phyloP scores from a whole-genome alignment of 2,329 filamentous ascomycete species.

The Aspergillus luchuensis region DNA sequence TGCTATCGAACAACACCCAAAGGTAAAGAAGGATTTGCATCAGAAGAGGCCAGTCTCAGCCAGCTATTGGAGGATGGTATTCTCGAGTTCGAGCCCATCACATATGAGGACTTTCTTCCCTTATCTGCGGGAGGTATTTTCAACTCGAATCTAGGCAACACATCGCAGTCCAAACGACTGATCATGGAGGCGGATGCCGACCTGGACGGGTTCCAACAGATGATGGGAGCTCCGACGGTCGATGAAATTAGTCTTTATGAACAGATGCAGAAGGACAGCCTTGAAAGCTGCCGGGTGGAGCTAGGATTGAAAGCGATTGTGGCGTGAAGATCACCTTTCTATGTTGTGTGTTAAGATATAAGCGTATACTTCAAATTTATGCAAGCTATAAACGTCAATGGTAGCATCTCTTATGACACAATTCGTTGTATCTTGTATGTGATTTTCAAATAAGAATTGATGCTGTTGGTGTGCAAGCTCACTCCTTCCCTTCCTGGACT shows the following conservation, averaged over 20 bases:
- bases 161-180: slow-evolving; percentile 24
- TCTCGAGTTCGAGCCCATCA: slow-evolving; percentile 48
- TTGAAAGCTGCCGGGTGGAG: slow-evolving; percentile 26
- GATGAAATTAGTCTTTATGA: slow-evolving; percentile 33
- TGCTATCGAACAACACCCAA: slow-evolving; percentile 33
- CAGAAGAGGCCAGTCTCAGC: slow-evolving; percentile 22
- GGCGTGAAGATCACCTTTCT: not conserved
- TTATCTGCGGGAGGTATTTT: slow-evolving; percentile 58
- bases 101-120: slow-evolving; percentile 59
- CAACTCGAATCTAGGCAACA: slow-evolving; percentile 44
- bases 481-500: not conserved
- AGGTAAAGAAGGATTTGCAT: slow-evolving; percentile 4
- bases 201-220: slow-evolving; percentile 29
- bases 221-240: slow-evolving; percentile 22
- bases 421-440: no score
- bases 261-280: slow-evolving; percentile 27
- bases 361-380: not conserved
- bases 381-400: no score
- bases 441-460: not conserved
- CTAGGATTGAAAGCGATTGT: slow-evolving; percentile 17
- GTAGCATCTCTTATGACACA: no score
- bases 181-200: slow-evolving; percentile 30
- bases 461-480: not conserved
- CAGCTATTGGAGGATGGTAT: slow-evolving; percentile 36
- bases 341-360: not conserved